A percentile compares a stretch with the other conserved stretches of the same genome.
Evolutionary conservation across 768 basidiomycete species (phyloP).

Genomic region (Leucocoprinus birnbaumii): DNA sequence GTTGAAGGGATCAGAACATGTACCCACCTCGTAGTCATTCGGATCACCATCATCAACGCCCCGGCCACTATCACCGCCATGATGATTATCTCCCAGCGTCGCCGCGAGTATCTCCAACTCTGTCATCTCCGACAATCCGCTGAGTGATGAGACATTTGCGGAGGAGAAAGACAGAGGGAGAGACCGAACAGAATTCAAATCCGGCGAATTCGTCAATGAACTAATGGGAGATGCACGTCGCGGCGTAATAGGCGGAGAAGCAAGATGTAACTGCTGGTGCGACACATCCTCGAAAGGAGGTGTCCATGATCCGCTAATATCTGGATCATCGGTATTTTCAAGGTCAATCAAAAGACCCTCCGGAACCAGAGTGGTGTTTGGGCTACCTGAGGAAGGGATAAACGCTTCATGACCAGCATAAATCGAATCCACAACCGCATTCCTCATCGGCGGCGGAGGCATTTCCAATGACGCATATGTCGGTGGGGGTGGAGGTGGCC

Average conservation of each 20-base stretch:
- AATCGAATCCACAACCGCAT: conserved; percentile 14
- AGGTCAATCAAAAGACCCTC: conserved; percentile 60
- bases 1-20: not conserved
- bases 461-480: too few relatives aligned
- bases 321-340: conserved; percentile 27
- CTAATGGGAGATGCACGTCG: not conserved
- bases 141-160: conserved; percentile 2
- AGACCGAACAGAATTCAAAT: conserved; percentile 16
- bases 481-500: conserved; percentile 36
- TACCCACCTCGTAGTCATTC: conserved; percentile 10
- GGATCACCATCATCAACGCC: too few relatives aligned
- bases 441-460: conserved; percentile 27
- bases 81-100: not conserved
- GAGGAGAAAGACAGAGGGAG: conserved; percentile 13
- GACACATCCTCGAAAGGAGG: conserved; percentile 16
- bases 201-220: not conserved
- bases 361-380: conserved; percentile 25
- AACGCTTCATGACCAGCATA: conserved; percentile 7
- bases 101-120: not conserved
- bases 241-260: conserved; percentile 1
- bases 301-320: conserved; percentile 13
- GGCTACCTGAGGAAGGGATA: conserved; percentile 1
- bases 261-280: conserved; percentile 9
- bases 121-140: conserved; percentile 12
- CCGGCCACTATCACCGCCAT: not conserved